phyloP scores from a whole-genome alignment of 2,329 filamentous ascomycete genomes.

The Penicillium frequentans region DNA sequence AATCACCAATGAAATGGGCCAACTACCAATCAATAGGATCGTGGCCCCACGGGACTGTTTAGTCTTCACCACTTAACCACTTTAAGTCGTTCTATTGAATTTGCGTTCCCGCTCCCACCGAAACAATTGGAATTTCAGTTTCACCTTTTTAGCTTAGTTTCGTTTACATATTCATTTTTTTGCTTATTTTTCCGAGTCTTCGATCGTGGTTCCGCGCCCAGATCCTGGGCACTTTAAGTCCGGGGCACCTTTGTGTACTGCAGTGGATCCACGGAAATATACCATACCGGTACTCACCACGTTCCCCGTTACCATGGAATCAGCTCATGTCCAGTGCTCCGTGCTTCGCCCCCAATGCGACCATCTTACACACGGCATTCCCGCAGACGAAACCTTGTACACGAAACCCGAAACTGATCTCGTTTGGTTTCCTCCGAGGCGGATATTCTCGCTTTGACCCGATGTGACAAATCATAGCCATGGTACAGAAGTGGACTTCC shows the following conservation, averaged over 20 bases:
- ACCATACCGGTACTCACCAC: background rate
- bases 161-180: background rate
- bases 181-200: constrained; percentile 4
- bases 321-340: too few species aligned
- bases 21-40: constrained; percentile 7
- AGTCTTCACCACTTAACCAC: constrained; percentile 14
- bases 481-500: background rate
- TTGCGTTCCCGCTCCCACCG: constrained; percentile 4
- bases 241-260: background rate
- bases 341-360: background rate
- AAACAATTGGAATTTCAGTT: background rate
- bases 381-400: background rate
- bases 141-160: background rate
- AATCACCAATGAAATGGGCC: background rate
- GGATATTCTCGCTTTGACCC: background rate
- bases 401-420: background rate
- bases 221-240: background rate
- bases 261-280: background rate
- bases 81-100: constrained; percentile 11
- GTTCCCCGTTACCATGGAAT: background rate
- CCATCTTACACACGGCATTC: background rate
- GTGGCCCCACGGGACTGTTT: constrained; percentile 4
- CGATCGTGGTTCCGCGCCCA: constrained; percentile 9
- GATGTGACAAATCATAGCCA: constrained; percentile 1
- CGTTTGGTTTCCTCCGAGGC: background rate